Evolutionary conservation across 2,329 filamentous ascomycete species (phyloP).

Genomic region (Xylariomycetidae sp.): DNA sequence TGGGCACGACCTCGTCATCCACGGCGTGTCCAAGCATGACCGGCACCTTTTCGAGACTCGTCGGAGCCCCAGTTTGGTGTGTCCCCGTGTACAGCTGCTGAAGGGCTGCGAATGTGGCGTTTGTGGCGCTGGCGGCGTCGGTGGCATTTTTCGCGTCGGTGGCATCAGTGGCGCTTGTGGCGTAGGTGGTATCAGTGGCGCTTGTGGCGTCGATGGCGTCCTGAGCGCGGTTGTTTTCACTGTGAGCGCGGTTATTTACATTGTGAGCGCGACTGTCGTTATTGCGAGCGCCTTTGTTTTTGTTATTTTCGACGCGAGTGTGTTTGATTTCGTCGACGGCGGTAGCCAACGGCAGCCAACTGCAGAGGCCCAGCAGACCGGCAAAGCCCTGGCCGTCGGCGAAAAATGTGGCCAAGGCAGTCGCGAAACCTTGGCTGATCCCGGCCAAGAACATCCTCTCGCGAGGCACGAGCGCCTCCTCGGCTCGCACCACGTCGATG

Average conservation of each 20-base stretch:
- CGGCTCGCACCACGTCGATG: constrained; percentile 12
- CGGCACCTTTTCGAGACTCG: constrained; percentile 9
- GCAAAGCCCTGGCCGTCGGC: constrained; percentile 11
- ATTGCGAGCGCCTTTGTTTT: too few relatives aligned
- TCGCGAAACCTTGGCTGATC: constrained; percentile 29
- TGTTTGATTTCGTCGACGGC: too few relatives aligned
- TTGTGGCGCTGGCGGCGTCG: too few relatives aligned
- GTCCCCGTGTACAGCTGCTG: neutral
- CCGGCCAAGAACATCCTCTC: constrained; percentile 24
- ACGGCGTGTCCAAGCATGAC: constrained; percentile 22
- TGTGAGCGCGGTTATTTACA: too few relatives aligned
- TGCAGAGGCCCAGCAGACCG: constrained; percentile 24
- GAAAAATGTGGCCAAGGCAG: constrained; percentile 13
- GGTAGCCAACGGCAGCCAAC: constrained; percentile 21
- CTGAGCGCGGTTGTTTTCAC: too few relatives aligned
- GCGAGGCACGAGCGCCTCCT: constrained; percentile 16
- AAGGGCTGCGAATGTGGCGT: neutral
- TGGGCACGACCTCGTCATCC: constrained; percentile 25
- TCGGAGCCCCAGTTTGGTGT: too few relatives aligned
- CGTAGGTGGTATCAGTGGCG: too few relatives aligned
- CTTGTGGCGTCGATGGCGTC: too few relatives aligned
- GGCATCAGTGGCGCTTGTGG: too few relatives aligned
- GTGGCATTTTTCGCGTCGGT: too few relatives aligned
- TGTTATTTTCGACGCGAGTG: too few relatives aligned
- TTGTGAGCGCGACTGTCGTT: too few relatives aligned